Conservation (phyloP, 805 yeast genomes). For the Candida loeiensis region DNA sequence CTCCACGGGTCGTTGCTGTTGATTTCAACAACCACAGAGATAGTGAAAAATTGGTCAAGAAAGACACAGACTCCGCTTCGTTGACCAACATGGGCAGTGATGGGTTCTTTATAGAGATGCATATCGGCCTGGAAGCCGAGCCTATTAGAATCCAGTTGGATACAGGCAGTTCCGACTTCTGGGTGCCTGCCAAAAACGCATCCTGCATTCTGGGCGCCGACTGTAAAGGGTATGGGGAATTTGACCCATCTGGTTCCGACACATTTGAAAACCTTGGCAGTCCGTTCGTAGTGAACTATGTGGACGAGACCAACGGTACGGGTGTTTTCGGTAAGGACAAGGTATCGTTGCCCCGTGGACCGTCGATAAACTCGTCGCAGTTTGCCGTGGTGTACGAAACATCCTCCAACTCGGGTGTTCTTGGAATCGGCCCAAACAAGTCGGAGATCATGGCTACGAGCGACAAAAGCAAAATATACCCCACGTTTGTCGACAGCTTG, state of each 20-base stretch:
- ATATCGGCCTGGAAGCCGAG: conserved; percentile 3
- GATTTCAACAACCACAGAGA: conserved; percentile 8
- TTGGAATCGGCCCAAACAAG: conserved; percentile 17
- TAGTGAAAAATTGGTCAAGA: conserved; percentile 1
- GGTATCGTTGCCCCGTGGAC: conserved; percentile 4
- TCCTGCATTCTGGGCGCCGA: background rate
- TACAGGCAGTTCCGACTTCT: conserved; percentile 11
- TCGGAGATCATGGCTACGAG: conserved; percentile 17
- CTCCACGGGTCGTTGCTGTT: conserved; percentile 4
- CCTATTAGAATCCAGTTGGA: conserved; percentile 7
- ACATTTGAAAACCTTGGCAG: conserved; percentile 1
- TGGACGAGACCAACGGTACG: conserved; percentile 4
- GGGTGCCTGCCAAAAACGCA: conserved; percentile 7
- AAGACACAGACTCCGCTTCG: background rate
- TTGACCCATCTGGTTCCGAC: conserved; percentile 2
- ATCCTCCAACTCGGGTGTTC: conserved; percentile 16
- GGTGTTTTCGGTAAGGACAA: conserved; percentile 6
- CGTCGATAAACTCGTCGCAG: conserved; percentile 2
- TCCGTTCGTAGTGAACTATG: conserved; percentile 1
- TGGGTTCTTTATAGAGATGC: conserved; percentile 9
- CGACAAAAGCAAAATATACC: conserved; percentile 32
- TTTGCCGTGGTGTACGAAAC: conserved; percentile 17
- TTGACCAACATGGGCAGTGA: conserved; percentile 6
- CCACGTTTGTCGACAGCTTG: conserved; percentile 64
- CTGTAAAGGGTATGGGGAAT: conserved; percentile 6